Conservation (phyloP, 1,139 yeast genomes). For the Candida gigantensis region DNA sequence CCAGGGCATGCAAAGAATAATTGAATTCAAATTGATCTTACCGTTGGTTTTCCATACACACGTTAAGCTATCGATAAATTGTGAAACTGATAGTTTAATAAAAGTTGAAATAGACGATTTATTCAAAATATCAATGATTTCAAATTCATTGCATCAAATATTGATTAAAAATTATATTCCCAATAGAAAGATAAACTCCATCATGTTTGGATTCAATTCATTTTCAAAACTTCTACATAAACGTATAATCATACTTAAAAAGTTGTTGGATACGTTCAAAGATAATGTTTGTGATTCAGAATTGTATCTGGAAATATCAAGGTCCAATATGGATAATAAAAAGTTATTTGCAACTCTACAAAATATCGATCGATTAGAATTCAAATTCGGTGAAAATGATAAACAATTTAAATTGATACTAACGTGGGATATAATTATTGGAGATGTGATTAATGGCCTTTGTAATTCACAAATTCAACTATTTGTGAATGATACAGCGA, state of each 20-base stretch:
- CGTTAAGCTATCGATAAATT: slow-evolving; percentile 20
- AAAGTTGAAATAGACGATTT: slow-evolving; percentile 15
- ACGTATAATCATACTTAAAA: slow-evolving; percentile 23
- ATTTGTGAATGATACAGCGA: slow-evolving; percentile 12
- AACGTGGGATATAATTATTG: slow-evolving; percentile 30
- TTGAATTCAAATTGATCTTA: slow-evolving; percentile 23
- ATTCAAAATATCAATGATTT: slow-evolving; percentile 19
- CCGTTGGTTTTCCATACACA: slow-evolving; percentile 27
- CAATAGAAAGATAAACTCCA: slow-evolving; percentile 25
- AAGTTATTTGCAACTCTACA: slow-evolving; percentile 22
- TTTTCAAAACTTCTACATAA: slow-evolving; percentile 26
- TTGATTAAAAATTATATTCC: slow-evolving; percentile 28
- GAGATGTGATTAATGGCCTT: slow-evolving; percentile 26
- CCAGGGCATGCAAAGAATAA: slow-evolving; percentile 18
- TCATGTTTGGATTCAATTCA: slow-evolving; percentile 36
- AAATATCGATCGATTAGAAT: slow-evolving; percentile 21
- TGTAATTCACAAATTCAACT: slow-evolving; percentile 26
- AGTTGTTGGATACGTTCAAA: slow-evolving; percentile 21
- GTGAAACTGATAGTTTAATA: slow-evolving; percentile 20
- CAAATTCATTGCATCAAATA: slow-evolving; percentile 23
- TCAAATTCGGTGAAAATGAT: slow-evolving; percentile 12
- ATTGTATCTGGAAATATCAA: slow-evolving; percentile 4
- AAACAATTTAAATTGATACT: slow-evolving; percentile 17
- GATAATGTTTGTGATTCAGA: slow-evolving; percentile 11
- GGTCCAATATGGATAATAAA: slow-evolving; percentile 19